A percentile compares a stretch with the other conserved stretches of the same genome.
phyloP scores from a whole-genome alignment of 345 rosid genomes.

The Durio zibethinus region DNA sequence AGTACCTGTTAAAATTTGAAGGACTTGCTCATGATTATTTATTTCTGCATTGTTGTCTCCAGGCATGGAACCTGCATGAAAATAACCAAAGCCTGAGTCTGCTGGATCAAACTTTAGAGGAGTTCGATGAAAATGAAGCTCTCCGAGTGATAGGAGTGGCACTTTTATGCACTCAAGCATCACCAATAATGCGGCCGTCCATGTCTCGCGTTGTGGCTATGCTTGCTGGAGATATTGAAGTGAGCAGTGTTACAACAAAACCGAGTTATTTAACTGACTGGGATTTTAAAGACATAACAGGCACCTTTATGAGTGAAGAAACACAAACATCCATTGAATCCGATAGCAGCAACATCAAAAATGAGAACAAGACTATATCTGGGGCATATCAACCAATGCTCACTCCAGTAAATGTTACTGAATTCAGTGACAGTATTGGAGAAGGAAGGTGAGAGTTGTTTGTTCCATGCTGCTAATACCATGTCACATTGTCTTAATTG shows the following conservation, averaged over 20 bases:
- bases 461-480: too few species aligned
- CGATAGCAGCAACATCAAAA: neutral
- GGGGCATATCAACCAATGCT: neutral
- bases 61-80: slow-evolving; percentile 61
- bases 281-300: slow-evolving; percentile 35
- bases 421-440: neutral
- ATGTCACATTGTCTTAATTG: too few species aligned
- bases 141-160: slow-evolving; percentile 42
- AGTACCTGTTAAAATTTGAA: too few species aligned
- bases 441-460: neutral
- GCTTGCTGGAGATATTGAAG: neutral
- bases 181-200: slow-evolving; percentile 17
- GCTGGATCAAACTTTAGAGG: slow-evolving; percentile 32
- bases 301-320: neutral
- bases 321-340: neutral
- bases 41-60: neutral
- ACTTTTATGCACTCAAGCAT: slow-evolving; percentile 58
- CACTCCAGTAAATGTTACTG: neutral
- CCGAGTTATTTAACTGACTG: slow-evolving; percentile 55
- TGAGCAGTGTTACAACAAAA: slow-evolving; percentile 26
- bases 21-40: too few species aligned
- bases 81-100: slow-evolving; percentile 32
- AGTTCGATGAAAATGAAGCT: slow-evolving; percentile 36
- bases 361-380: neutral
- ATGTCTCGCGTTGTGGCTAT: neutral